Evolutionary conservation across 2,329 filamentous ascomycete genomes (phyloP), one percentile per base, ranked within the genome.

Genomic region (Diaporthe nobilis): DNA sequence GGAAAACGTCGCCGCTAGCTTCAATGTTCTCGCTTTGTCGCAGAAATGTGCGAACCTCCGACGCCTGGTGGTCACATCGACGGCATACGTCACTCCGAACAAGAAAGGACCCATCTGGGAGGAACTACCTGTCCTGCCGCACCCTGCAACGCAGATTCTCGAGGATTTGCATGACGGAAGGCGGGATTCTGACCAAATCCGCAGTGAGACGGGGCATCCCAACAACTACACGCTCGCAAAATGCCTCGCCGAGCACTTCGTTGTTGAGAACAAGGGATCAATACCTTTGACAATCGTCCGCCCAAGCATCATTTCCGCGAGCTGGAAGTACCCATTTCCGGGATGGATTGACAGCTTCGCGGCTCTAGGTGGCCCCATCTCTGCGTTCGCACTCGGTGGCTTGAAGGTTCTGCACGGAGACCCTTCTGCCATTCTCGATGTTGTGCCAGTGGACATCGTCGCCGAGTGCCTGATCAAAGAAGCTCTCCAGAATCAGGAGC

Each of bases 301-400:
- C 1, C 77, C 77, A 4, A 78, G 77, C 34, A 78, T 78, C 20
- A 77, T 78, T 13, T 77, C 73, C 3, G 74, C 74, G 9, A 76
- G 76, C 44, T 71, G 58, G 34, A 20, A 34, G 5, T 68, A 78
- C 22, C 77, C 76, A 6, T 73, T 72, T 20, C 76, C 77, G 1
- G 77, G 77, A 9, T 78, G 76, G 76, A 78, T 78, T 2, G 77
- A 77, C 39, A 78, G 77, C 47, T 76, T 61, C 22, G 76, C 77
- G 8, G 77, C 77, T 15, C 60, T 78, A 3, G 74, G 72, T 17
- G 74, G 76, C 9, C 74, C 76, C 20, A 49, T 76, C 5, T 73
- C 68, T 49, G 74, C 74, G 34, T 77, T 74, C 47, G 76, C 74
- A 25, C 76, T 74, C 10, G 77, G 74, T 1, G 76, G 70, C 34